Conservation (phyloP, 2,329 filamentous ascomycete genomes). For the Aspergillus novofumigatus region DNA sequence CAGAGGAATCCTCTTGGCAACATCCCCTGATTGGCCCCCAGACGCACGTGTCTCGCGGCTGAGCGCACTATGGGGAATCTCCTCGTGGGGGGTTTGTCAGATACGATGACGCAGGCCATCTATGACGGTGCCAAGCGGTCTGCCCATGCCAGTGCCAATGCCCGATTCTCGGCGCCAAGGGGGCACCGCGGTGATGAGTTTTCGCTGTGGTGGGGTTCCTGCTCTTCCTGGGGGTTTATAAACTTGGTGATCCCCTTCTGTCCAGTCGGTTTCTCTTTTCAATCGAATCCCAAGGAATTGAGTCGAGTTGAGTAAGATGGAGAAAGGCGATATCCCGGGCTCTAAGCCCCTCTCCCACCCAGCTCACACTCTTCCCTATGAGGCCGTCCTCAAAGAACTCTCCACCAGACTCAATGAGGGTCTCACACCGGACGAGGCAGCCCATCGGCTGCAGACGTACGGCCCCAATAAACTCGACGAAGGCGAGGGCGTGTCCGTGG, state of each 20-base stretch:
- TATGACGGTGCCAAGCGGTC: neutral
- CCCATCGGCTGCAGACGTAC: slow-evolving; percentile 51
- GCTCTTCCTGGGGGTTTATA: neutral
- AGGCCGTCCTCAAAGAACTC: slow-evolving; percentile 53
- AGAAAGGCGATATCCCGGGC: neutral
- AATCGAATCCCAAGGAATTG: neutral
- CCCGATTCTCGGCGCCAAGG: neutral
- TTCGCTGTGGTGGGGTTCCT: neutral
- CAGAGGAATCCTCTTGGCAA: neutral
- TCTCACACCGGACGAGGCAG: slow-evolving; percentile 53
- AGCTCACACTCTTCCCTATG: slow-evolving; percentile 58
- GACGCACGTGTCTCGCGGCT: neutral
- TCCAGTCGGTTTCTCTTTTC: neutral
- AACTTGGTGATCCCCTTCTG: neutral
- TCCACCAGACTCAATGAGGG: slow-evolving; percentile 55
- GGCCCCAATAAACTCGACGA: slow-evolving; percentile 65
- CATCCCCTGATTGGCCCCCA: neutral
- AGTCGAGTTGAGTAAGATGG: neutral
- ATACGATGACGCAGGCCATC: neutral
- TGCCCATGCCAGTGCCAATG: neutral
- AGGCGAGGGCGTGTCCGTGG: slow-evolving; percentile 61
- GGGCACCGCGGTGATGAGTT: neutral
- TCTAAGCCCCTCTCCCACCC: slow-evolving; percentile 43
- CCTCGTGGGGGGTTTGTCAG: neutral
- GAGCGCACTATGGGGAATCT: neutral